These are phyloP conservation scores for Ananas comosus DNA, from an alignment of 176 grass and related monocot genomes.

Conservation along the genomic window DNA sequence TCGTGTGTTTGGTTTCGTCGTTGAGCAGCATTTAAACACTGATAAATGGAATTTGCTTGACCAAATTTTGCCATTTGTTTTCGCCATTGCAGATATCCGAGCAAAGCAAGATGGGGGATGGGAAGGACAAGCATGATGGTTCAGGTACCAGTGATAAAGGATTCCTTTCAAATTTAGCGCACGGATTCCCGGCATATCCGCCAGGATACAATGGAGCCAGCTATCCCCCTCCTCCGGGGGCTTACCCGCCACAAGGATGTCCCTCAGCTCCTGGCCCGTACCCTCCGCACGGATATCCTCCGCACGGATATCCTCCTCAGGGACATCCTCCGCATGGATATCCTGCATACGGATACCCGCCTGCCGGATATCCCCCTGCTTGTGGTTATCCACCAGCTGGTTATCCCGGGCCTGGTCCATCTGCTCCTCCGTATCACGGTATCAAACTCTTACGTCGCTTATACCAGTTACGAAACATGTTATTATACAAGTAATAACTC, in stretches of 20 bases:
- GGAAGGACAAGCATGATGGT: constrained; percentile 37
- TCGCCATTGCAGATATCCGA: neutral
- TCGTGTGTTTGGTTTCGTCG: too few relatives aligned
- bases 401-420: constrained; percentile 31
- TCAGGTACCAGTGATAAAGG: constrained; percentile 26
- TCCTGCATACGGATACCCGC: constrained; percentile 28
- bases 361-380: constrained; percentile 9
- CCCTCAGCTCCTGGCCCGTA: constrained; percentile 18
- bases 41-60: too few relatives aligned
- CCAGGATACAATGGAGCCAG: constrained; percentile 5
- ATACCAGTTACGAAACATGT: neutral
- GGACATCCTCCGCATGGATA: constrained; percentile 33
- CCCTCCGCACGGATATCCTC: constrained; percentile 23
- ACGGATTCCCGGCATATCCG: neutral
- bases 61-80: neutral
- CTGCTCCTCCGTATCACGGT: constrained; percentile 14
- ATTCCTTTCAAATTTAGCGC: constrained; percentile 13
- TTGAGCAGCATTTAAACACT: too few relatives aligned
- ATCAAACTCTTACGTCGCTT: neutral
- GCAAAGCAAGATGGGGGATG: constrained; percentile 34
- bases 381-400: constrained; percentile 20
- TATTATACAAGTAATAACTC: too few relatives aligned
- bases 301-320: constrained; percentile 25
- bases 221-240: constrained; percentile 25
- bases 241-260: constrained; percentile 29